A percentile compares a stretch with the other conserved stretches of the same genome.
phyloP scores from a whole-genome alignment of 345 rosid species.

The Citrus australasica region DNA sequence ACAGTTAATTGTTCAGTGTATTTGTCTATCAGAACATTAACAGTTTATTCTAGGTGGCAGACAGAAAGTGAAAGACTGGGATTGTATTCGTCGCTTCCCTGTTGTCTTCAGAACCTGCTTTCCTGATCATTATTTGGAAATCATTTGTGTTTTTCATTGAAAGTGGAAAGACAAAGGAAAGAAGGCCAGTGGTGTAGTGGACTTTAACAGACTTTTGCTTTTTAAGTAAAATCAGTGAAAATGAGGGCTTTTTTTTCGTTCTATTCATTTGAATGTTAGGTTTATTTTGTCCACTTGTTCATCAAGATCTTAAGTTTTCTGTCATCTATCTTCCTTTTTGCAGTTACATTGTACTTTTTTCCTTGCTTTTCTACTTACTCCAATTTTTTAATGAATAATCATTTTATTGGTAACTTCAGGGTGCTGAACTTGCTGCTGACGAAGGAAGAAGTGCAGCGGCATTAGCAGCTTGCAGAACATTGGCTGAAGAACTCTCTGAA shows the following conservation, averaged over 20 bases:
- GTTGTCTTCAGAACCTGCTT: not conserved
- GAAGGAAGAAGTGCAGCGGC: slow-evolving; percentile 88
- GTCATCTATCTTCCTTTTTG: not conserved
- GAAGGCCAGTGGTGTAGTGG: not conserved
- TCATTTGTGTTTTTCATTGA: not conserved
- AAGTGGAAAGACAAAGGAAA: not conserved
- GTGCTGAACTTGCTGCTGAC: slow-evolving; percentile 86
- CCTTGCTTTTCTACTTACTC: not conserved
- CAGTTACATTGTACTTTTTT: not conserved
- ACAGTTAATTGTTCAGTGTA: not conserved
- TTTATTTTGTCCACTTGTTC: not conserved
- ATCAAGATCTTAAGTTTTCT: not conserved
- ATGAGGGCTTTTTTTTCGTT: not conserved
- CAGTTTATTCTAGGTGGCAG: not conserved
- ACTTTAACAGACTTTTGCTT: not conserved
- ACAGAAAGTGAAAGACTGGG: not conserved
- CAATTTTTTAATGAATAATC: not conserved
- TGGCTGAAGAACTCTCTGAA: slow-evolving; percentile 94
- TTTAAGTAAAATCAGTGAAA: not conserved
- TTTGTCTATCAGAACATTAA: not conserved
- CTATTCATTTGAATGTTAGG: not conserved
- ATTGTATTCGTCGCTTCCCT: not conserved
- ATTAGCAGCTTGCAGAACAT: slow-evolving; percentile 91
- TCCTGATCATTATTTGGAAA: not conserved
- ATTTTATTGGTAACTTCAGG: slow-evolving; percentile 43